Base-by-base conservation (phyloP, 805 yeast species). In the Tetrapisispora arboricola region DNA sequence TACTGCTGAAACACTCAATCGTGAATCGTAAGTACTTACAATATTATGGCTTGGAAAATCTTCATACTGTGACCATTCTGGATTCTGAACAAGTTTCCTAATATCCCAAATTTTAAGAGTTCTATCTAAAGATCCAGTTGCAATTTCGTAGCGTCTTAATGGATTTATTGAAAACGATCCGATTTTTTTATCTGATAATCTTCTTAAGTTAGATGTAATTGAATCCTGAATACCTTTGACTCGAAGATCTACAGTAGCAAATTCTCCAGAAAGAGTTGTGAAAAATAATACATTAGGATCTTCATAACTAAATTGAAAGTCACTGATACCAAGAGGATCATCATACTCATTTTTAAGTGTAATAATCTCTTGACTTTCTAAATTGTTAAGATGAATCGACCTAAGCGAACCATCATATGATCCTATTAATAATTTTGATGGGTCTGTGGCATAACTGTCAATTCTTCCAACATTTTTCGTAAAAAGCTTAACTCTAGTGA, bases 341-440 rank as follows among this genome's bases (percentile, higher is more conserved):
- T 72, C 76, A 53, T 72, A 70, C n/a, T 69, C 69, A 47, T 72
- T 75, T 40, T 70, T 68, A 31, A 70, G 65, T 3, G 79, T 78
- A 43, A 80, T 72, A 8, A 75, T 64, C 46, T 85, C 92, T 4
- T 70, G 60, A 6, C 85, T 75, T 32, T 72, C 65, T 45, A 78
- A 66, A 30, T 74, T 72, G 30, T 68, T 66, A 44, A 92, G 61
- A 57, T 90, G 95, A 38, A 85, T 66, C 19, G 69, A 60, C 43
- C 97, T 67, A 3, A 90, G 71, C 0, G 94, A 79, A 0, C 96
- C 96, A 62, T 90, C 98, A 56, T 90, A 90, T 3, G 94, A 80
- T 3, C 80, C 70, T 0, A 92, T 76, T 29, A 76, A 69, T 1
- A 90, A 68, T 45, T 75, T 73, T 19, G 73, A 65, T 8, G 76